Evolutionary conservation across 176 grass and related monocot species (phyloP).

Genomic region (Triticum dicoccoides): DNA sequence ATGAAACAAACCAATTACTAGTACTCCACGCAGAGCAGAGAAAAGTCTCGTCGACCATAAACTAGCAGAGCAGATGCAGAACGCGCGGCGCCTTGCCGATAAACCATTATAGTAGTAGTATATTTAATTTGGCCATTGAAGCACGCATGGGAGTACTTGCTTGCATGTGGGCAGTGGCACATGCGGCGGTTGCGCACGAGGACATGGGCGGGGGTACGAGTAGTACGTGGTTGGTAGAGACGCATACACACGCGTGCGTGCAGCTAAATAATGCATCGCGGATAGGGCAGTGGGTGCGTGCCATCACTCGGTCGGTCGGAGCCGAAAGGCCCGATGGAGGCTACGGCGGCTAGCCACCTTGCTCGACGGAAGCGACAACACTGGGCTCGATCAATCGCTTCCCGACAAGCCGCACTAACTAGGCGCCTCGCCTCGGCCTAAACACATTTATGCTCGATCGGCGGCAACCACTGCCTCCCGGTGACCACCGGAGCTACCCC

Average conservation of each 20-base stretch:
- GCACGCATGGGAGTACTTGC: not conserved
- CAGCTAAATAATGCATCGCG: not conserved
- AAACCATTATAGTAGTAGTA: not conserved
- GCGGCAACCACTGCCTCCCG: constrained; percentile 20
- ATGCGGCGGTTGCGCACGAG: not conserved
- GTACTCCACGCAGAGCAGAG: too few relatives aligned
- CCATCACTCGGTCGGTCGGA: not conserved
- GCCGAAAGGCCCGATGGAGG: not conserved
- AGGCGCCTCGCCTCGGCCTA: not conserved
- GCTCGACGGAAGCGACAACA: not conserved
- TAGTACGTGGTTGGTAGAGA: not conserved
- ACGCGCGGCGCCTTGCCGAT: not conserved
- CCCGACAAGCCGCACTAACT: constrained; percentile 24
- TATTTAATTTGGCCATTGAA: not conserved
- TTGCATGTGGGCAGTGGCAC: constrained; percentile 4
- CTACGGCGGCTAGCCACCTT: not conserved
- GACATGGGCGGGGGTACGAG: not conserved
- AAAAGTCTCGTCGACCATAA: not conserved
- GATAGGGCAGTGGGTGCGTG: too few relatives aligned
- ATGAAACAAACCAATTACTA: not conserved
- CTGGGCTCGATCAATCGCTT: not conserved
- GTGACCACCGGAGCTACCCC: constrained; percentile 25
- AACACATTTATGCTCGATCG: constrained; percentile 8
- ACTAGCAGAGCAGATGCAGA: not conserved
- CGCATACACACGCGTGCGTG: not conserved